Percentiles rank a stretch among this genome's conserved stretches.
These are phyloP conservation scores for Gossypium thurberi DNA, from an alignment of 345 rosid species.

Conservation along the genomic window DNA sequence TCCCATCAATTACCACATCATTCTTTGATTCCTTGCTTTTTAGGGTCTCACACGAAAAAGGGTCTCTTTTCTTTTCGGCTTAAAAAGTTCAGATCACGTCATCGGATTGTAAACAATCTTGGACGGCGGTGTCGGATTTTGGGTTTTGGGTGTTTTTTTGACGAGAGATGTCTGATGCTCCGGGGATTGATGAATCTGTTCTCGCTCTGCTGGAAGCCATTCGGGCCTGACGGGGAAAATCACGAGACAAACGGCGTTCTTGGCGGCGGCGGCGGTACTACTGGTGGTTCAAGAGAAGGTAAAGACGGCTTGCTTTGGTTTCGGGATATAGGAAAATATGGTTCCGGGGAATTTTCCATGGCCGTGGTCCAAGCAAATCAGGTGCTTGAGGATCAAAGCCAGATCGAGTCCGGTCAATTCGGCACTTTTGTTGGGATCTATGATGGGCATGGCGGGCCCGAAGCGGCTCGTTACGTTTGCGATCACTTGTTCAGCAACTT, in stretches of 20 bases:
- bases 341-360: conserved; percentile 77
- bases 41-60: not conserved
- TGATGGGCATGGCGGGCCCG: conserved; percentile 91
- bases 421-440: conserved; percentile 91
- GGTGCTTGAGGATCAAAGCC: conserved; percentile 81
- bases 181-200: conserved; percentile 82
- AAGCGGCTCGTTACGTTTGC: conserved; percentile 73
- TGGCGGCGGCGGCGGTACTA: not conserved
- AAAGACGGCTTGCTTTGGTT: conserved; percentile 77
- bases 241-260: conserved; percentile 13
- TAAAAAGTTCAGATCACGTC: not conserved
- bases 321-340: conserved; percentile 60
- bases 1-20: not conserved
- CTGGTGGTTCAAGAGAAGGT: conserved; percentile 39
- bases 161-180: conserved; percentile 87
- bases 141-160: conserved; percentile 16
- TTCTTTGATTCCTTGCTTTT: not conserved
- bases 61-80: too few species aligned
- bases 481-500: conserved; percentile 71
- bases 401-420: conserved; percentile 79
- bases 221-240: conserved; percentile 37
- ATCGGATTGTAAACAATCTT: not conserved
- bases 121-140: conserved; percentile 16
- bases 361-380: conserved; percentile 86
- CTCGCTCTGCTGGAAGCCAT: conserved; percentile 70